These are phyloP conservation scores for Rhizophora apiculata DNA, from an alignment of 345 rosid species.

Conservation along the genomic window DNA sequence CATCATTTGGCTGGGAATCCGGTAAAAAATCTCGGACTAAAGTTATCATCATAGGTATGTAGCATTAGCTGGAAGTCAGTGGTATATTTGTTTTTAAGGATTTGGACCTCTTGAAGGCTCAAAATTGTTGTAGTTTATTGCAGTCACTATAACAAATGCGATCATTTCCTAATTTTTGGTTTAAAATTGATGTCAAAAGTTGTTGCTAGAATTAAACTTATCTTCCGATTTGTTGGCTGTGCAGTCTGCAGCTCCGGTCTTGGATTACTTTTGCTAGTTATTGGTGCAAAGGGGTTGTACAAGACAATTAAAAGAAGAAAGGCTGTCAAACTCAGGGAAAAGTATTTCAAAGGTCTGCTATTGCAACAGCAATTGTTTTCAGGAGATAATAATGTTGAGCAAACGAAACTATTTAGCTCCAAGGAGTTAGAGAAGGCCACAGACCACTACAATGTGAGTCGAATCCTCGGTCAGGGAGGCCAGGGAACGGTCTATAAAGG, in stretches of 20 bases:
- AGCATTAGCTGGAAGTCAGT: no score
- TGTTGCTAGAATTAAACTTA: neutral
- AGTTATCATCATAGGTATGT: neutral
- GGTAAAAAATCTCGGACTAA: neutral
- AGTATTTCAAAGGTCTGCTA: neutral
- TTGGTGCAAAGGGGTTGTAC: neutral
- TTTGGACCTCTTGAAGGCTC: no score
- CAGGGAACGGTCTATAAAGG: no score
- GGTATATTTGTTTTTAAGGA: no score
- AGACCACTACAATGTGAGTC: neutral
- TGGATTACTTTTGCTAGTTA: neutral
- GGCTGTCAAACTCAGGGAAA: no score
- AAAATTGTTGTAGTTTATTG: no score
- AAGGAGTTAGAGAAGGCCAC: conserved; percentile 13
- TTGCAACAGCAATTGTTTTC: conserved; percentile 3
- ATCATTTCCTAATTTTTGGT: no score
- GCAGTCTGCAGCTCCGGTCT: neutral
- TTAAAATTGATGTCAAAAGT: no score
- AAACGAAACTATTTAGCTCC: conserved; percentile 11
- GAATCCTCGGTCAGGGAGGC: no score
- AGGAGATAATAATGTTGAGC: neutral
- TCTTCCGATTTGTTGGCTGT: neutral
- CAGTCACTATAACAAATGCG: no score
- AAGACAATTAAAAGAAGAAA: no score
- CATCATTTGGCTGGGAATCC: accelerated